A percentile compares a stretch with the other conserved stretches of the same genome.
Evolutionary conservation across 768 basidiomycete genomes (phyloP).

Genomic region (Phaffia tasmanica): DNA sequence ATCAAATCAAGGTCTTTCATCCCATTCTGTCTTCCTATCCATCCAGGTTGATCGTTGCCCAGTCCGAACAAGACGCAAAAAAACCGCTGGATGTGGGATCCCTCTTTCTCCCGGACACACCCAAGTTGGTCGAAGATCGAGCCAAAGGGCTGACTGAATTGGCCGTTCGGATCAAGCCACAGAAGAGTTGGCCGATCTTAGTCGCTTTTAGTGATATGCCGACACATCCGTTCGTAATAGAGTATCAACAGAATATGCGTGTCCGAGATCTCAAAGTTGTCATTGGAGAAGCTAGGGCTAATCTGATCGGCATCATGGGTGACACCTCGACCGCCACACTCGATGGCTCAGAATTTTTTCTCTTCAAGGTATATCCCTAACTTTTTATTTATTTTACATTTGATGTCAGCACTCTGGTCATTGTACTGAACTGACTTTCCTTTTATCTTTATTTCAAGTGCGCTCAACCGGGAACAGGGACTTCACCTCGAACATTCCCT

Average conservation of each 20-base stretch:
- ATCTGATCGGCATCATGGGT: conserved; percentile 9
- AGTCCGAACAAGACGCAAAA: background rate
- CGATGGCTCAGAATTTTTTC: conserved; percentile 14
- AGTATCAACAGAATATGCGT: conserved; percentile 2
- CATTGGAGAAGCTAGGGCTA: conserved; percentile 15
- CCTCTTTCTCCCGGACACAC: conserved; percentile 13
- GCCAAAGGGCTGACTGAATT: conserved; percentile 25
- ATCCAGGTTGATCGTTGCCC: conserved; percentile 14
- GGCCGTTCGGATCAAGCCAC: conserved; percentile 17
- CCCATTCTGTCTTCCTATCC: conserved; percentile 9
- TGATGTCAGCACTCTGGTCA: background rate
- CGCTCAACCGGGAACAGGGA: conserved; percentile 4
- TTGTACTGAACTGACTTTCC: background rate
- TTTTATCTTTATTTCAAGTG: background rate
- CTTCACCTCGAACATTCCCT: background rate
- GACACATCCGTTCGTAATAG: conserved; percentile 22
- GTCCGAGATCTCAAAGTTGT: conserved; percentile 14
- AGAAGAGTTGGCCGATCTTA: conserved; percentile 15
- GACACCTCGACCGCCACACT: background rate
- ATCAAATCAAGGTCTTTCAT: conserved; percentile 11
- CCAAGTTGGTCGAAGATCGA: conserved; percentile 4
- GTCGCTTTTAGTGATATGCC: conserved; percentile 24
- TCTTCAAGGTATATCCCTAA: conserved; percentile 20
- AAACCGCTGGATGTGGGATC: conserved; percentile 1
- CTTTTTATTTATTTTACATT: background rate